Evolutionary conservation across 208 protist genomes (phyloP).

Genomic region (Strigomonas oncopelti): DNA sequence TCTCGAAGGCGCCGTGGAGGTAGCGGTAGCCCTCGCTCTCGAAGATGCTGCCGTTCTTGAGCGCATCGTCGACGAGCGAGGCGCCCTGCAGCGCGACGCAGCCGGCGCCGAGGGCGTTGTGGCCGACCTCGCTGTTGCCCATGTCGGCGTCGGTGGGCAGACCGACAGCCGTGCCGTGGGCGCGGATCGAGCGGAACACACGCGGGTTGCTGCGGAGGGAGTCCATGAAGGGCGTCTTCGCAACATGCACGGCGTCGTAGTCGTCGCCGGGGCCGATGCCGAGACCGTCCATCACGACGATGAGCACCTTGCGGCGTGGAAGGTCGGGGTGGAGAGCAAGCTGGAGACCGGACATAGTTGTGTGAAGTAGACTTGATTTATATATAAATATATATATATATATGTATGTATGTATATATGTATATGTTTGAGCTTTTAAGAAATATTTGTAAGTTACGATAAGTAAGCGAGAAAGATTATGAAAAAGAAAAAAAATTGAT

Average conservation of each 20-base stretch:
- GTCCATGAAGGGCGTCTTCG: constrained; percentile 89
- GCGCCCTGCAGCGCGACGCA: constrained; percentile 91
- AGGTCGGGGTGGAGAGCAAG: constrained; percentile 59
- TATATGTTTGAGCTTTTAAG: too few species aligned
- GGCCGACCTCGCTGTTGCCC: constrained; percentile 95
- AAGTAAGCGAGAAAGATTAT: constrained; percentile 5
- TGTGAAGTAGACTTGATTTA: not conserved
- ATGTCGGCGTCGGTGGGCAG: constrained; percentile 93
- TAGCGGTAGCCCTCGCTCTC: constrained; percentile 87
- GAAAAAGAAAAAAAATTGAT: constrained; percentile 7
- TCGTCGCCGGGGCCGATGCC: constrained; percentile 86
- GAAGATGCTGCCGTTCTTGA: constrained; percentile 85
- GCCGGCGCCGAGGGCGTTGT: constrained; percentile 93
- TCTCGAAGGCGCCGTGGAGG: constrained; percentile 73
- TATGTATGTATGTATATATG: constrained; percentile 3
- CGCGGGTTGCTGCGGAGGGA: constrained; percentile 33
- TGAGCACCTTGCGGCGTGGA: constrained; percentile 74
- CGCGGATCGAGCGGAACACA: constrained; percentile 86
- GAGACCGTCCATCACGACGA: constrained; percentile 88
- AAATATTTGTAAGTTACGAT: not conserved
- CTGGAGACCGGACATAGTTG: constrained; percentile 48
- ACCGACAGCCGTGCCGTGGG: constrained; percentile 91
- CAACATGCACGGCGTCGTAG: constrained; percentile 90
- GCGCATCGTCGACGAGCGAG: constrained; percentile 91
- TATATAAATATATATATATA: constrained; percentile 18